These are phyloP conservation scores for Sporothrix curviconia DNA, from an alignment of 2,329 filamentous ascomycete genomes.

Conservation along the genomic window DNA sequence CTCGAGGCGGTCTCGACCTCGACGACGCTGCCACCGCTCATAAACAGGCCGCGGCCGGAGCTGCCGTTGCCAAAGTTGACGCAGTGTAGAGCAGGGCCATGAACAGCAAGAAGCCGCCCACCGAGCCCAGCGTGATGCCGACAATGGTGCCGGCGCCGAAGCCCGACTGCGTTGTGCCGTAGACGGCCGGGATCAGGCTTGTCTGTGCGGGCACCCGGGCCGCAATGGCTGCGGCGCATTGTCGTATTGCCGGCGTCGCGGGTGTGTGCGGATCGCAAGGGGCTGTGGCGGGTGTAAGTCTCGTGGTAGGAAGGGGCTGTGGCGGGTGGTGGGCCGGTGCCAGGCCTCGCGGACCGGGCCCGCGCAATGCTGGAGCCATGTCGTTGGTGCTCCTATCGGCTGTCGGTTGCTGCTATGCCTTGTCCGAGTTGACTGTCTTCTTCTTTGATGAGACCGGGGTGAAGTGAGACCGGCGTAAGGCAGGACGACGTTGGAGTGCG, in stretches of 20 bases:
- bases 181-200: slow-evolving; percentile 26
- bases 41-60: background rate
- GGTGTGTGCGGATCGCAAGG: too few relatives aligned
- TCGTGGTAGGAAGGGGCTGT: background rate
- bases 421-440: too few relatives aligned
- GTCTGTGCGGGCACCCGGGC: slow-evolving; percentile 20
- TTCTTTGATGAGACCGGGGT: too few relatives aligned
- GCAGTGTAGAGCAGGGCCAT: slow-evolving; percentile 30
- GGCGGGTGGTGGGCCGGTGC: background rate
- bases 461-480: too few relatives aligned
- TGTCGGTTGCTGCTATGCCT: background rate
- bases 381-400: background rate
- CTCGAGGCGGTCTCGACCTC: slow-evolving; percentile 17
- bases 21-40: slow-evolving; percentile 13
- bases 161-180: slow-evolving; percentile 23
- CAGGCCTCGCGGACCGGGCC: background rate
- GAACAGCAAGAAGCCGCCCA: slow-evolving; percentile 36
- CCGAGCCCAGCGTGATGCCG: slow-evolving; percentile 35
- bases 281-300: too few relatives aligned
- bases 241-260: background rate
- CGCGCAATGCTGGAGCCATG: slow-evolving; percentile 1
- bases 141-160: slow-evolving; percentile 32
- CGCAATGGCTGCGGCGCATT: background rate
- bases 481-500: too few relatives aligned
- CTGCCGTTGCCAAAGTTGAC: slow-evolving; percentile 24